These are phyloP conservation scores for Trichoderma pleuroti DNA, from an alignment of 2,329 filamentous ascomycete species.

Conservation along the genomic window DNA sequence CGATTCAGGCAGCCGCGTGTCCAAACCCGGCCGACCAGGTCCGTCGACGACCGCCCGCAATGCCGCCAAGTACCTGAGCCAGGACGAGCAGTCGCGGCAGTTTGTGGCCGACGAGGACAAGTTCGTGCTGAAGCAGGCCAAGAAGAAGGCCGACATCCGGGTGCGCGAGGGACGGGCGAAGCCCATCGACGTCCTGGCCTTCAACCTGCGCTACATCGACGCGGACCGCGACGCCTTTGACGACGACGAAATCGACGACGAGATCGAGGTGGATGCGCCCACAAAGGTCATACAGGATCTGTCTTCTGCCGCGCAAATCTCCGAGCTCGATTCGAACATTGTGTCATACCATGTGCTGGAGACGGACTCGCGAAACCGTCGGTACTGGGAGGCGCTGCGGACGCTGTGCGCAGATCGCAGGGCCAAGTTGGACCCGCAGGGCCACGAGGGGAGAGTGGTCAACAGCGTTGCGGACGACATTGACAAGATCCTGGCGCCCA, in stretches of 20 bases:
- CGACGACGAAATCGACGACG: slow-evolving; percentile 70
- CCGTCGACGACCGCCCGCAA: slow-evolving; percentile 29
- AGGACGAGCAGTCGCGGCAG: slow-evolving; percentile 72
- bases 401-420: slow-evolving; percentile 75
- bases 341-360: slow-evolving; percentile 76
- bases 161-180: slow-evolving; percentile 88
- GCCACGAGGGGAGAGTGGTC: slow-evolving; percentile 68
- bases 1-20: slow-evolving; percentile 54
- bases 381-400: slow-evolving; percentile 91
- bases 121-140: slow-evolving; percentile 93
- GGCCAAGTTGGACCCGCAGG: slow-evolving; percentile 59
- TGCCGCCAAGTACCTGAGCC: slow-evolving; percentile 53
- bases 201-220: slow-evolving; percentile 86
- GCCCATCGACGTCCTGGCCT: slow-evolving; percentile 89
- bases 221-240: slow-evolving; percentile 80
- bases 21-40: slow-evolving; percentile 44
- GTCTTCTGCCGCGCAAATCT: slow-evolving; percentile 57
- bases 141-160: slow-evolving; percentile 95
- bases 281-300: slow-evolving; percentile 76
- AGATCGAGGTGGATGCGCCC: slow-evolving; percentile 74
- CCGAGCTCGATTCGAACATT: slow-evolving; percentile 79
- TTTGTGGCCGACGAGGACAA: slow-evolving; percentile 95
- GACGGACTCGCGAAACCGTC: slow-evolving; percentile 69
- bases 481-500: slow-evolving; percentile 79
- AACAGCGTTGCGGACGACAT: slow-evolving; percentile 83